Base-by-base conservation (phyloP, 768 basidiomycete genomes). In the Leccinum subgranulosum region DNA sequence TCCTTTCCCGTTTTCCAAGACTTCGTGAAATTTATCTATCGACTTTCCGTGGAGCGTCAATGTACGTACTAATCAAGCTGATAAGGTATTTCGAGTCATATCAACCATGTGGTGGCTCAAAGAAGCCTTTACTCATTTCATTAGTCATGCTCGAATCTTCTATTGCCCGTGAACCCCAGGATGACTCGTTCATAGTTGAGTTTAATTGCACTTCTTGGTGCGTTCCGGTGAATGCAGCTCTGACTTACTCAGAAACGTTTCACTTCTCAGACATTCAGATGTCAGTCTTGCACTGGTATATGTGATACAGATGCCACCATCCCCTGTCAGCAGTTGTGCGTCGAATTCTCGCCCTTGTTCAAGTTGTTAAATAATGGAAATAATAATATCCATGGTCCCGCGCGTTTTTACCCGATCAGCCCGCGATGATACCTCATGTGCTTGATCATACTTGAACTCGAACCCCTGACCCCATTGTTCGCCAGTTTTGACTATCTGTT, bases 51-150 rank as follows among this genome's bases (percentile, higher is more conserved):
- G 28, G 0, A 34, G 51, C 45, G 6, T 39, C 29, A 8, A 33
- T 10, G n/a, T 36, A 36, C 45, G 54, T 47, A 46, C n/a, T 15
- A 33, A 34, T 5, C 49, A 6, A 33, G 49, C 25, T 57, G 63
- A 68, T 66, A 63, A 59, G 58, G 41, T 31, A 56, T 66, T 12
- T 43, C 29, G 54, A 56, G 59, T 64, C 68, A 64, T n/a, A 52
- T 31, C 56, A 19, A 25, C 28, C 56, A 56, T 64, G 54, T 17
- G 45, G 62, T 49, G 47, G 51, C 15, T 21, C 41, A 31, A 14
- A 51, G 63, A 65, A 66, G 64, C 36, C 27, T 4, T 43, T 19
- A 12, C 5, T 43, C 41, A 43, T 43, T 54, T 64, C 59, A 61
- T 61, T 23, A 41, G 39, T 51, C 53, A 28, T 25, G 21, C 28